Evolutionary conservation across 164 flowering plant genomes (phyloP).

Genomic region (Vitis rotundifolia): DNA sequence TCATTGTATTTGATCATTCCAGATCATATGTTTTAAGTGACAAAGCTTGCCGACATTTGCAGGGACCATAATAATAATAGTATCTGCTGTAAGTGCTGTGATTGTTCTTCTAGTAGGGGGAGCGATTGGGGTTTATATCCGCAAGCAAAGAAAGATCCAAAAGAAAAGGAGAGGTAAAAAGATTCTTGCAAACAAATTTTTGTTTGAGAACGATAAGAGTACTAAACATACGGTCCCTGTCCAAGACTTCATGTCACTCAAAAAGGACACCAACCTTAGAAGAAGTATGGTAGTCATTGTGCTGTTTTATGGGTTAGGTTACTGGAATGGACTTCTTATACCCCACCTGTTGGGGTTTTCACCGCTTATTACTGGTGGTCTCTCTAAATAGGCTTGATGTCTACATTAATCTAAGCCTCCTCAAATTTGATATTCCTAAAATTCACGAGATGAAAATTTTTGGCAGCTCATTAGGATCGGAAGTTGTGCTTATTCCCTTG

Average conservation of each 20-base stretch:
- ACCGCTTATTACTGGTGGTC: no score
- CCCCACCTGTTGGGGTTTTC: no score
- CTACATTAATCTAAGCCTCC: slow-evolving; percentile 73
- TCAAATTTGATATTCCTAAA: slow-evolving; percentile 65
- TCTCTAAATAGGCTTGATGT: slow-evolving; percentile 43
- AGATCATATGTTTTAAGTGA: no score
- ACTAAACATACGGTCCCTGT: neutral
- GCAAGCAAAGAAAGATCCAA: slow-evolving; percentile 58
- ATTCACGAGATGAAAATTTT: slow-evolving; percentile 52
- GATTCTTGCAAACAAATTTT: neutral
- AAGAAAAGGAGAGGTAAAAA: slow-evolving; percentile 75
- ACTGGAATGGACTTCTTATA: no score
- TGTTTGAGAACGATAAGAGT: neutral
- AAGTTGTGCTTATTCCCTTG: slow-evolving; percentile 22
- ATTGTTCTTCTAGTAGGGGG: slow-evolving; percentile 46
- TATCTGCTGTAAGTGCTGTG: slow-evolving; percentile 55
- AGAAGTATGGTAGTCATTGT: no score
- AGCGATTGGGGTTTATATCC: slow-evolving; percentile 48
- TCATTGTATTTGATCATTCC: neutral
- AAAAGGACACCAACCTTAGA: no score
- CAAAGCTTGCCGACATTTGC: slow-evolving; percentile 18
- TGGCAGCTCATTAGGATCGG: slow-evolving; percentile 76
- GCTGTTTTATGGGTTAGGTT: no score
- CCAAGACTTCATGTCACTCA: no score
- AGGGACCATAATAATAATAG: slow-evolving; percentile 53